Conservation (phyloP, 1,284 basidiomycete species). For the Fistulinella cinereoalba region DNA sequence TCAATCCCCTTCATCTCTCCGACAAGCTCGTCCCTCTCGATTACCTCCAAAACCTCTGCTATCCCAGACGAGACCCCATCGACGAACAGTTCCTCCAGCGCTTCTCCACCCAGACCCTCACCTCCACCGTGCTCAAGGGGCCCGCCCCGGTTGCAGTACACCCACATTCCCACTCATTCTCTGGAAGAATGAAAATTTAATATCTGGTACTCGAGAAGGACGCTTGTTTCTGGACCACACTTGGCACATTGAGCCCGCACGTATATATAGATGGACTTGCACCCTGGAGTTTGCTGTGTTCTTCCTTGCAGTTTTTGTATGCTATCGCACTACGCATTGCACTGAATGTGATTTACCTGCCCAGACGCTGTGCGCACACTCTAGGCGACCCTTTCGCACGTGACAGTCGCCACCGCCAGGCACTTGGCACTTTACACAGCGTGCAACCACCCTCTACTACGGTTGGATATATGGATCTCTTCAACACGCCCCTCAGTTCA, state of each 20-base stretch:
- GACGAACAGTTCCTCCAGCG: slow-evolving; percentile 58
- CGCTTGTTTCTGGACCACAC: slow-evolving; percentile 5
- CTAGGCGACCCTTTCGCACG: slow-evolving; percentile 2
- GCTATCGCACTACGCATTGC: slow-evolving; percentile 18
- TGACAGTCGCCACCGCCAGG: slow-evolving; percentile 3
- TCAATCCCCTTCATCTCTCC: slow-evolving; percentile 26
- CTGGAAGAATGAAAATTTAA: slow-evolving; percentile 28
- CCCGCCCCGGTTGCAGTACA: slow-evolving; percentile 11
- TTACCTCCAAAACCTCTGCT: slow-evolving; percentile 50
- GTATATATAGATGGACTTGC: slow-evolving; percentile 32
- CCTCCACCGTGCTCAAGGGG: slow-evolving; percentile 22
- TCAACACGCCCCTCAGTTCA: not conserved
- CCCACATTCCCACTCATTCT: slow-evolving; percentile 27
- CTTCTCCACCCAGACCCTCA: slow-evolving; percentile 37
- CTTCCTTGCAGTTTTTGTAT: slow-evolving; percentile 20
- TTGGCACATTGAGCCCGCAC: slow-evolving; percentile 21
- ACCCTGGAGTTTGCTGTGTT: slow-evolving; percentile 22
- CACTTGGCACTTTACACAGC: not conserved
- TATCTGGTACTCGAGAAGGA: slow-evolving; percentile 2
- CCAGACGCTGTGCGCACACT: not conserved
- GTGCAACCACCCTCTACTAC: too few species aligned
- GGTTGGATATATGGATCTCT: too few species aligned
- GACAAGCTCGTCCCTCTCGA: slow-evolving; percentile 57
- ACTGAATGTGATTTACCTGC: slow-evolving; percentile 18
- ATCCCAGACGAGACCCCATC: slow-evolving; percentile 51